phyloP scores from a whole-genome alignment of 768 basidiomycete species.

The Scleroderma citrinum region DNA sequence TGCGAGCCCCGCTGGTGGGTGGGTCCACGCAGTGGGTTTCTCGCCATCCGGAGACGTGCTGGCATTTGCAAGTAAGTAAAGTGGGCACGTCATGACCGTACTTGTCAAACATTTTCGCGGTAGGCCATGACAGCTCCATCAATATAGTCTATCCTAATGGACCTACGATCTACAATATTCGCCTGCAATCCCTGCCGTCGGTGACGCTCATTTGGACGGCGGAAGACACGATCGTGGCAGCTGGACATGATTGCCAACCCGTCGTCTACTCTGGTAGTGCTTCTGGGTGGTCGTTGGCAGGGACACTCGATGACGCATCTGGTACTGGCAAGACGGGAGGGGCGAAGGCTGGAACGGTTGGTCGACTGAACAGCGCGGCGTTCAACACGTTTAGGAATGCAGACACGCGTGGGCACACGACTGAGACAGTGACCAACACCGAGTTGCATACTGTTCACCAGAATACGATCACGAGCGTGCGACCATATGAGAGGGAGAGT shows the following conservation, averaged over 20 bases:
- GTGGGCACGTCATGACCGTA: not conserved
- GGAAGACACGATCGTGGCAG: constrained; percentile 79
- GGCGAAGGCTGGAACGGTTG: constrained; percentile 42
- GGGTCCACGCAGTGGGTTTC: constrained; percentile 95
- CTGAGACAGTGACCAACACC: constrained; percentile 44
- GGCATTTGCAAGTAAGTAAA: constrained; percentile 81
- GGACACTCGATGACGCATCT: constrained; percentile 79
- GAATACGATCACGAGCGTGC: constrained; percentile 94
- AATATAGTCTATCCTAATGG: constrained; percentile 82
- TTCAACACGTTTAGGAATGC: constrained; percentile 94
- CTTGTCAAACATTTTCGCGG: not conserved
- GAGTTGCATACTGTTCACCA: constrained; percentile 91
- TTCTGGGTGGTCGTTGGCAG: constrained; percentile 77
- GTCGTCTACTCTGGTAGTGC: constrained; percentile 51
- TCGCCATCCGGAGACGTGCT: constrained; percentile 94
- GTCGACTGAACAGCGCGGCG: constrained; percentile 86
- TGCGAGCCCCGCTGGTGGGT: constrained; percentile 82
- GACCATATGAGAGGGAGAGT: constrained; percentile 56
- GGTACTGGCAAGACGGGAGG: constrained; percentile 28
- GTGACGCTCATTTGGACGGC: constrained; percentile 83
- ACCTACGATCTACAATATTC: constrained; percentile 65
- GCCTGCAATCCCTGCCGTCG: constrained; percentile 72
- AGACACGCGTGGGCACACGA: constrained; percentile 59
- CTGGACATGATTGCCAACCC: constrained; percentile 97
- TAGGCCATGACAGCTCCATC: constrained; percentile 90